Percentiles rank a stretch among this genome's conserved stretches.
Evolutionary conservation across 495 filamentous ascomycete genomes (phyloP).

Genomic region (Annulohypoxylon nitens): DNA sequence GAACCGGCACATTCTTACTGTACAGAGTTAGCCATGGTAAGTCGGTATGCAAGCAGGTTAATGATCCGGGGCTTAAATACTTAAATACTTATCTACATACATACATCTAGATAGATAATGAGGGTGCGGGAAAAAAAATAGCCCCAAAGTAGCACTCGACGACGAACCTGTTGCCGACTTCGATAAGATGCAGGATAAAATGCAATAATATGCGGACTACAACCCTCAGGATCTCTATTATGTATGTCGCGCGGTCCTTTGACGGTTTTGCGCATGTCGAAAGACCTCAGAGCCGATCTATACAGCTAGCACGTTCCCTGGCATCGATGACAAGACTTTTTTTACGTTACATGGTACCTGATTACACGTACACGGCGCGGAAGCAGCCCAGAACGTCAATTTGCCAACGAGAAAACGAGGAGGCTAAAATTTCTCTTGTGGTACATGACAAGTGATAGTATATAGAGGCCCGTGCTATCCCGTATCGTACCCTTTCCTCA

Average conservation of each 20-base stretch:
- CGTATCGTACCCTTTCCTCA: slow-evolving; percentile 32
- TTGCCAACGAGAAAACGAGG: slow-evolving; percentile 24
- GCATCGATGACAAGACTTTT: slow-evolving; percentile 13
- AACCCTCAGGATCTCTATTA: background rate
- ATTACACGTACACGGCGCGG: slow-evolving; percentile 30
- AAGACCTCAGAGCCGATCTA: slow-evolving; percentile 8
- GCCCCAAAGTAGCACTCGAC: slow-evolving; percentile 23
- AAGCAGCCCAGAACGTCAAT: slow-evolving; percentile 40
- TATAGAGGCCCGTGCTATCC: slow-evolving; percentile 44
- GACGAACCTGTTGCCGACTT: slow-evolving; percentile 17
- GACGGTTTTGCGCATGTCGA: slow-evolving; percentile 6
- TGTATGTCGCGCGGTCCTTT: slow-evolving; percentile 7
- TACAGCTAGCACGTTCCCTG: slow-evolving; percentile 8
- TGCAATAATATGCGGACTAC: slow-evolving; percentile 29
- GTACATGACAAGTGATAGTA: slow-evolving; percentile 45
- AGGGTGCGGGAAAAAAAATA: slow-evolving; percentile 25
- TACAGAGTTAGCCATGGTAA: slow-evolving; percentile 40
- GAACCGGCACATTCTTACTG: slow-evolving; percentile 44
- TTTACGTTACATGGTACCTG: slow-evolving; percentile 5
- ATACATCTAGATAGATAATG: slow-evolving; percentile 25
- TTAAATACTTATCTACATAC: slow-evolving; percentile 7
- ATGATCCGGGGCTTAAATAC: slow-evolving; percentile 36
- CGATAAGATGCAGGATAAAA: slow-evolving; percentile 20
- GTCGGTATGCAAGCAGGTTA: slow-evolving; percentile 46
- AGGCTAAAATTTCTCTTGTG: slow-evolving; percentile 36